These are phyloP conservation scores for Trypanosoma melophagium DNA, from an alignment of 208 protist genomes.

Conservation along the genomic window DNA sequence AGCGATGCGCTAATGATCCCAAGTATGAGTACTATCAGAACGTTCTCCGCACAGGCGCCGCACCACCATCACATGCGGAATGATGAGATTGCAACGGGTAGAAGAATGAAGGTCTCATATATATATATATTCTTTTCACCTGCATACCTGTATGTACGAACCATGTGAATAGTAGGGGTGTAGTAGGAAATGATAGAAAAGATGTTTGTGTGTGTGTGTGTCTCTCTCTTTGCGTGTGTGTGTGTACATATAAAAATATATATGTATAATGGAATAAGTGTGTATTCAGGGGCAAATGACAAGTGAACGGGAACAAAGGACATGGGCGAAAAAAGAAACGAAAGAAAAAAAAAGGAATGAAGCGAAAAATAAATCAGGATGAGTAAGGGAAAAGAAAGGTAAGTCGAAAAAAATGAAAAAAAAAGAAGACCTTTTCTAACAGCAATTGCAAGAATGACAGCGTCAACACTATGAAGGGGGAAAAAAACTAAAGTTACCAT, in stretches of 20 bases:
- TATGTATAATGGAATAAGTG: no score
- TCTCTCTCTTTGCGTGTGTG: not conserved
- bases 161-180: no score
- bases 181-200: no score
- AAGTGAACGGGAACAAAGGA: not conserved
- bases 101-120: not conserved
- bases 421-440: no score
- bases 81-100: not conserved
- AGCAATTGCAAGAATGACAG: no score
- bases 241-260: not conserved
- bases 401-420: not conserved
- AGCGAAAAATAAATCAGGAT: not conserved
- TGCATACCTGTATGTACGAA: no score
- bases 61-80: slow-evolving; percentile 1
- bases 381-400: not conserved
- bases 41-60: slow-evolving; percentile 46
- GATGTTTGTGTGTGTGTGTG: no score
- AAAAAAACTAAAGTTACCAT: no score
- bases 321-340: not conserved
- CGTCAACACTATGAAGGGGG: no score
- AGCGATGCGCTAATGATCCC: slow-evolving; percentile 61
- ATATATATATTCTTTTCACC: not conserved
- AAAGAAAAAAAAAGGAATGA: not conserved
- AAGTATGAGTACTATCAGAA: slow-evolving; percentile 93
- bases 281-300: not conserved